Evolutionary conservation across 148 eudicot genomes (phyloP).

Genomic region (Rhododendron vialii): DNA sequence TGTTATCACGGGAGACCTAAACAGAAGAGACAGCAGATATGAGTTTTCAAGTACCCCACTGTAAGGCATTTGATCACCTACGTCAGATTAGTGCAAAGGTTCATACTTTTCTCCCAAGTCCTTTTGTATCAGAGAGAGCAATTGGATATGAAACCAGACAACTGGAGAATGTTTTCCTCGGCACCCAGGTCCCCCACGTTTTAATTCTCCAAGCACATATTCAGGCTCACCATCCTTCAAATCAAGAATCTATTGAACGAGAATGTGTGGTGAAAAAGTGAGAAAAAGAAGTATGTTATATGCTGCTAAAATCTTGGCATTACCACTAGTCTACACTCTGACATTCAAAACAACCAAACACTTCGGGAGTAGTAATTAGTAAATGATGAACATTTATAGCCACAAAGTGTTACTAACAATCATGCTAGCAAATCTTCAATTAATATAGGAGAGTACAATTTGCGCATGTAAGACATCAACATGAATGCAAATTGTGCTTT

Average conservation of each 20-base stretch:
- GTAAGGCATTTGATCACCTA: neutral
- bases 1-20: constrained; percentile 30
- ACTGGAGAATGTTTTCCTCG: constrained; percentile 51
- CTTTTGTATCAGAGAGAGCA: constrained; percentile 44
- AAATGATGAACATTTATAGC: neutral
- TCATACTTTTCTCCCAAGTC: constrained; percentile 51
- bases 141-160: constrained; percentile 52
- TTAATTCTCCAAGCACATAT: constrained; percentile 53
- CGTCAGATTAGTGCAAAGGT: neutral
- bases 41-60: neutral
- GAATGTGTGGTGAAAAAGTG: neutral
- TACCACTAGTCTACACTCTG: neutral
- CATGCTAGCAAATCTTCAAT: neutral
- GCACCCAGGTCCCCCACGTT: constrained; percentile 45
- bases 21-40: neutral
- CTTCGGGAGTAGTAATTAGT: neutral
- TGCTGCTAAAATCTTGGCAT: neutral
- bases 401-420: neutral
- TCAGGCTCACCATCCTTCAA: constrained; percentile 71
- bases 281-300: neutral
- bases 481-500: neutral
- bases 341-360: neutral
- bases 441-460: neutral
- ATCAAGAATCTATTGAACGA: constrained; percentile 40
- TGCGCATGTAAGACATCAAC: neutral